A percentile compares a stretch with the other conserved stretches of the same genome.
These are phyloP conservation scores for Musa troglodytarum DNA, from an alignment of 176 grass and related monocot genomes.

Conservation along the genomic window DNA sequence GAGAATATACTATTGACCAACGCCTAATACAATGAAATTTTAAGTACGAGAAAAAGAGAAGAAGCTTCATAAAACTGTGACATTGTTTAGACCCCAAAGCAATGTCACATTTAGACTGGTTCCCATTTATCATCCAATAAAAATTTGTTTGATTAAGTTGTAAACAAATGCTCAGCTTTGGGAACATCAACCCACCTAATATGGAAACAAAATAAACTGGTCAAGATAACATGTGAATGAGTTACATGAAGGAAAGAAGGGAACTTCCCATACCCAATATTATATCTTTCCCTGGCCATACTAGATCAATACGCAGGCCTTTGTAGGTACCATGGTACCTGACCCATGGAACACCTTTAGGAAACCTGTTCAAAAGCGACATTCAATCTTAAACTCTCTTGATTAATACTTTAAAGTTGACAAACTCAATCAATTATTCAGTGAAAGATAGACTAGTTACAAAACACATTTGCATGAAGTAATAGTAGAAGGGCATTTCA, in stretches of 20 bases:
- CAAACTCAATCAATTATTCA: background rate
- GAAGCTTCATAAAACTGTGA: too few species aligned
- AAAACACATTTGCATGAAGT: background rate
- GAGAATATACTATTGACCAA: too few species aligned
- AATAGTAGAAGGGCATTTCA: too few species aligned
- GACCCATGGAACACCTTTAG: slow-evolving; percentile 71
- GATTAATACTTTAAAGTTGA: background rate
- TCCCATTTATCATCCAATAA: too few species aligned
- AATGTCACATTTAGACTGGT: too few species aligned
- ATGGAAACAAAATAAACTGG: background rate
- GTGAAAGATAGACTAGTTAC: background rate
- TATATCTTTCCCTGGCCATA: slow-evolving; percentile 72
- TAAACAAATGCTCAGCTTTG: too few species aligned
- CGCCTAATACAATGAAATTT: too few species aligned
- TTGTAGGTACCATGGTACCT: slow-evolving; percentile 69
- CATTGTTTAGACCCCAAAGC: too few species aligned
- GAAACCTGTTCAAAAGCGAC: slow-evolving; percentile 45
- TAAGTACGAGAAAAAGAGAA: too few species aligned
- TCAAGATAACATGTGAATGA: background rate
- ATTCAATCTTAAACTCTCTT: background rate
- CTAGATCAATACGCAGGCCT: slow-evolving; percentile 54
- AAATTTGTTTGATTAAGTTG: too few species aligned
- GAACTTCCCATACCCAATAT: slow-evolving; percentile 37
- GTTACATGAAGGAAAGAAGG: background rate
- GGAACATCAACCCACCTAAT: too few species aligned